Evolutionary conservation across 2,329 filamentous ascomycete species (phyloP).

Genomic region (Leptographium radiaticola): DNA sequence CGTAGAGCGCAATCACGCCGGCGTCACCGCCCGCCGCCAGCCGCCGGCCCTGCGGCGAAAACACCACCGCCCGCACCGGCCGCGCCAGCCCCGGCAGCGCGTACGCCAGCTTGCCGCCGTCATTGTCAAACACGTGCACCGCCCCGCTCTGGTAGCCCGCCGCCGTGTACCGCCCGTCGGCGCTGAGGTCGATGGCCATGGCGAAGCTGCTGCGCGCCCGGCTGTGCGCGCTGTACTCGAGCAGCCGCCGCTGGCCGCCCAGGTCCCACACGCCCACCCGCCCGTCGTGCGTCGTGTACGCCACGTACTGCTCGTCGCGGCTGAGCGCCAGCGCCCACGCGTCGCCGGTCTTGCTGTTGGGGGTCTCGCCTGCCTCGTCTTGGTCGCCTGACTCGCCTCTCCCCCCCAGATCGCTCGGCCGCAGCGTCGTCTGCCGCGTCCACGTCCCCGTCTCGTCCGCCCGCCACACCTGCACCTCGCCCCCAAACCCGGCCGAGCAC

Average conservation of each 20-base stretch:
- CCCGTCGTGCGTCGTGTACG: slow-evolving; percentile 79
- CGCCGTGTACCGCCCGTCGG: slow-evolving; percentile 73
- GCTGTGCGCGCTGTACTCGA: slow-evolving; percentile 60
- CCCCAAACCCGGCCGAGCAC: slow-evolving; percentile 78
- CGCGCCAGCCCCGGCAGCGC: slow-evolving; percentile 78
- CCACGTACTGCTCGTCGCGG: slow-evolving; percentile 69
- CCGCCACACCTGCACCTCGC: slow-evolving; percentile 76
- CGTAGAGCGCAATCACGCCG: slow-evolving; percentile 79
- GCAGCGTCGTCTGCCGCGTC: slow-evolving; percentile 32
- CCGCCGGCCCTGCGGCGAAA: slow-evolving; percentile 73
- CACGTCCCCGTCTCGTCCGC: slow-evolving; percentile 45
- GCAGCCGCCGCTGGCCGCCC: slow-evolving; percentile 33
- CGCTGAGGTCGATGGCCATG: slow-evolving; percentile 68
- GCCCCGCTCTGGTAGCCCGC: slow-evolving; percentile 87
- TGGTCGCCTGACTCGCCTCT: too few species aligned
- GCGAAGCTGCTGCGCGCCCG: slow-evolving; percentile 55
- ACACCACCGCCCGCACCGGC: slow-evolving; percentile 72
- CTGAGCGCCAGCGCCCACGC: slow-evolving; percentile 83
- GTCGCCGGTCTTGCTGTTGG: slow-evolving; percentile 33
- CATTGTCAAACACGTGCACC: slow-evolving; percentile 91
- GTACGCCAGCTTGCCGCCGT: slow-evolving; percentile 71
- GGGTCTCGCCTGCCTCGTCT: slow-evolving; percentile 36
- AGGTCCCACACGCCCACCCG: slow-evolving; percentile 82
- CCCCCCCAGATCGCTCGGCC: slow-evolving; percentile 16
- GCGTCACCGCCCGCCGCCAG: slow-evolving; percentile 86